Base-by-base conservation (phyloP, 2,329 filamentous ascomycete species). In the Neopestalotiopsis sp. region DNA sequence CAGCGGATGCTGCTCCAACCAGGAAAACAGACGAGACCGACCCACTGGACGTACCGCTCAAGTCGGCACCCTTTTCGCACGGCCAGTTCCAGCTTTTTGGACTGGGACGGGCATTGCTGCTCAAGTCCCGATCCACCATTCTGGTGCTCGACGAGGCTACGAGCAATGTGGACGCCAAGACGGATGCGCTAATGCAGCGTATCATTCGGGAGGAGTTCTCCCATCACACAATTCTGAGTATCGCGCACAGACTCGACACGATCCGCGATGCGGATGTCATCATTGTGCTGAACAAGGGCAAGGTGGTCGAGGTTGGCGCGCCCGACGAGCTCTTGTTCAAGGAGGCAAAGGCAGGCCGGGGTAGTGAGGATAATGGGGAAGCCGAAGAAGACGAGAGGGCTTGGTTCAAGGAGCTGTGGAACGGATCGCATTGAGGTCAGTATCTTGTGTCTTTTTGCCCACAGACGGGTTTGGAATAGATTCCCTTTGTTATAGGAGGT, bases 191-290 rank as follows among this genome's bases (percentile, higher is more conserved):
- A 1, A 53, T 66, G 62, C 67, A 69, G 53, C 53, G 42, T 13
- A 42, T 69, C 12, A 66, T 69, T 24, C 34, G 56, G 14, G 67
- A 69, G 38, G 63, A 61, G 40, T 69, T 69, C 57, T 9, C 32
- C 4, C 24, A 32, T 9, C 30, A 66, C 9, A 69, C 67, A 10
- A 38, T 66, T 5, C 7, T 69, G n/a, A 59, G 34, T 4, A 38
- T 69, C 13, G 67, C 67, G 14, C 67, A 69, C 42, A 32, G 63
- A 5, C 42, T 69, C 38, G 67, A 69, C 6, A 69, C 67, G 10
- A 61, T 69, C 38, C 9, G 34, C 6, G 67, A 66, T 42, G 17
- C 24, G 13, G 63, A 69, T 14, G n/a, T 61, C 9, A 30, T 69
- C 14, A 6, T 66, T 10, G 63, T 69, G 7, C 30, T 69, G 24